Percentiles rank a stretch among this genome's conserved stretches.
phyloP scores from a whole-genome alignment of 495 filamentous ascomycete genomes.

The Hypoxylon fragiforme region DNA sequence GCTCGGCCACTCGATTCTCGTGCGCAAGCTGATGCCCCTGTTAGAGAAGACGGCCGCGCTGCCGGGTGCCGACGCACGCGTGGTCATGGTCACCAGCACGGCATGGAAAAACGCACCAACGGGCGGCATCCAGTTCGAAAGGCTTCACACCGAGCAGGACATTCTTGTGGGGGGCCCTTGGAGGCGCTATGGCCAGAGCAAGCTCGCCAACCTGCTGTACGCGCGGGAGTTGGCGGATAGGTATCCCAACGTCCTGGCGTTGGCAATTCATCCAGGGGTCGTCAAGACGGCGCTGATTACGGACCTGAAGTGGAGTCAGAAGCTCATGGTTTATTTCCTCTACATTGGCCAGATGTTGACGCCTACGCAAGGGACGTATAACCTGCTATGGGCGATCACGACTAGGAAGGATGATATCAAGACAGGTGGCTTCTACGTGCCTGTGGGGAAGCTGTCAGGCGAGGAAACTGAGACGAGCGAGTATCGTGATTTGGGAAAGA shows the following conservation, averaged over 20 bases:
- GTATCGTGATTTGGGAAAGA: too few species aligned
- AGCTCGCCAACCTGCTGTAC: slow-evolving; percentile 53
- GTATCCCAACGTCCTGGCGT: slow-evolving; percentile 58
- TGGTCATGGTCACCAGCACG: slow-evolving; percentile 41
- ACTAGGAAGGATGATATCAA: background rate
- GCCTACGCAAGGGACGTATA: background rate
- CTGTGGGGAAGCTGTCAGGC: too few species aligned
- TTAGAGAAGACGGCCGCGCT: slow-evolving; percentile 55
- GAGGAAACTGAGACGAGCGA: too few species aligned
- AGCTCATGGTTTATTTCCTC: slow-evolving; percentile 29
- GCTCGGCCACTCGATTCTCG: slow-evolving; percentile 68
- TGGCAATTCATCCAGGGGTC: slow-evolving; percentile 68
- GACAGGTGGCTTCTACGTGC: background rate
- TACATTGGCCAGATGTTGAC: background rate
- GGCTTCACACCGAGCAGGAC: slow-evolving; percentile 42
- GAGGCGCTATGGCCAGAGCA: slow-evolving; percentile 39
- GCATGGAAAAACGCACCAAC: slow-evolving; percentile 39
- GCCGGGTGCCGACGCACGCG: slow-evolving; percentile 44
- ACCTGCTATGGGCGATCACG: background rate
- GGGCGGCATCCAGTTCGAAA: slow-evolving; percentile 43
- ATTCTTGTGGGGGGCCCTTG: slow-evolving; percentile 12
- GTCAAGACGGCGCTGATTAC: slow-evolving; percentile 58
- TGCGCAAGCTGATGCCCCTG: slow-evolving; percentile 61
- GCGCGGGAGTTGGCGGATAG: slow-evolving; percentile 46
- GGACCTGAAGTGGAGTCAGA: slow-evolving; percentile 35